Conservation (phyloP, 495 filamentous ascomycete genomes). For the Trichoderma asperelloides region DNA sequence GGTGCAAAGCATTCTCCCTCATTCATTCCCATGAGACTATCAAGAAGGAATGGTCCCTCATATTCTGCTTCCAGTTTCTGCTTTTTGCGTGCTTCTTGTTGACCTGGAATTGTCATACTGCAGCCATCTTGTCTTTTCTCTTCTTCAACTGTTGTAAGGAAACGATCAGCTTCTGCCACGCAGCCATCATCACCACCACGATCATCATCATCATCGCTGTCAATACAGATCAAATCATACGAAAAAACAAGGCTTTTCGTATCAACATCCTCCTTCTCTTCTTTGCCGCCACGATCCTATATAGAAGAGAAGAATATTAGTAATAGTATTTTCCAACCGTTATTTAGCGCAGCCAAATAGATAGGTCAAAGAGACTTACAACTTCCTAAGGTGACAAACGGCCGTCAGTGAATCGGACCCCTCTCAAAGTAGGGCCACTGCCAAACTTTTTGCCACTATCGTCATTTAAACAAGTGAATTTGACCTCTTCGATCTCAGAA, state of each 20-base stretch:
- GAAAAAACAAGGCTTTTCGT: neutral
- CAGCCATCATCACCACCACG: neutral
- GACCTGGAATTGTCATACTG: neutral
- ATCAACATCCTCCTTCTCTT: neutral
- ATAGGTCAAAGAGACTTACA: neutral
- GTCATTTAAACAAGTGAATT: neutral
- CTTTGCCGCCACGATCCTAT: neutral
- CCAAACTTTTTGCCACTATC: neutral
- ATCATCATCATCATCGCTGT: neutral
- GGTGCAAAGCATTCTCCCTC: neutral
- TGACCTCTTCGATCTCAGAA: neutral
- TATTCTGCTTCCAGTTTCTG: neutral
- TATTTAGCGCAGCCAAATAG: neutral
- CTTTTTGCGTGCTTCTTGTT: neutral
- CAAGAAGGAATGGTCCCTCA: neutral
- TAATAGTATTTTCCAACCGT: neutral
- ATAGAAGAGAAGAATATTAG: neutral
- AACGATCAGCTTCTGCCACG: neutral
- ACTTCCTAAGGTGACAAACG: conserved; percentile 5
- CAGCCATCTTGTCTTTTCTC: neutral
- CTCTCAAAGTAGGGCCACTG: neutral
- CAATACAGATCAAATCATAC: neutral
- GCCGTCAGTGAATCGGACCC: neutral
- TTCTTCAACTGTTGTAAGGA: neutral
- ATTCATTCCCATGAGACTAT: neutral